phyloP scores from a whole-genome alignment of 306 rosid species.

The Casuarina glauca region DNA sequence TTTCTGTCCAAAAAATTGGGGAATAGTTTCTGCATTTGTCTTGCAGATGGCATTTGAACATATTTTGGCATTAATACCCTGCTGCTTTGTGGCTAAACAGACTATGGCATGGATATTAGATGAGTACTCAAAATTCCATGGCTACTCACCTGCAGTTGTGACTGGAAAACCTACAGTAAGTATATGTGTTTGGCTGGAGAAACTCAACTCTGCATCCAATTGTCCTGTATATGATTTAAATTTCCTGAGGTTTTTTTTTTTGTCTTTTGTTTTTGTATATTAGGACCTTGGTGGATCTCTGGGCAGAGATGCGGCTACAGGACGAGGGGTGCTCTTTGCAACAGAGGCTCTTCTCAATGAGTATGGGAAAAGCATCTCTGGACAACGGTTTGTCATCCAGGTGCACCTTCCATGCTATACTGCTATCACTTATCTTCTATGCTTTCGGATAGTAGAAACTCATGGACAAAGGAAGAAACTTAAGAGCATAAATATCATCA shows the following conservation, averaged over 20 bases:
- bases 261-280: background rate
- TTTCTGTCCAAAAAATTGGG: background rate
- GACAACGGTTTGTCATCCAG: constrained; percentile 86
- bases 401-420: constrained; percentile 33
- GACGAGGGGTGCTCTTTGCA: constrained; percentile 87
- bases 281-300: constrained; percentile 94
- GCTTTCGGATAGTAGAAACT: background rate
- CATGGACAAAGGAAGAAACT: too few relatives aligned
- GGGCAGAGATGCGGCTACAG: constrained; percentile 95
- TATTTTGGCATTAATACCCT: constrained; percentile 9
- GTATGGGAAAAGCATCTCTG: constrained; percentile 72
- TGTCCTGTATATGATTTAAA: background rate
- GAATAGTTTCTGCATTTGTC: background rate
- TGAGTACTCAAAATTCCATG: constrained; percentile 95
- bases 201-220: background rate
- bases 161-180: constrained; percentile 95
- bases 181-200: background rate
- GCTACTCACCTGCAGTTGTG: constrained; percentile 90
- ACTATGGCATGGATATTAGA: constrained; percentile 99
- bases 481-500: too few relatives aligned
- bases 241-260: background rate
- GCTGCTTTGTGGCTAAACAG: constrained; percentile 39
- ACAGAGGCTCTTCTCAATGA: constrained; percentile 87
- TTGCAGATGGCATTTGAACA: background rate
- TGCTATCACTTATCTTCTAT: background rate